Percentiles rank a stretch among this genome's conserved stretches.
These are phyloP conservation scores for Dothistroma pini DNA, from an alignment of 2,329 filamentous ascomycete genomes.

Conservation along the genomic window DNA sequence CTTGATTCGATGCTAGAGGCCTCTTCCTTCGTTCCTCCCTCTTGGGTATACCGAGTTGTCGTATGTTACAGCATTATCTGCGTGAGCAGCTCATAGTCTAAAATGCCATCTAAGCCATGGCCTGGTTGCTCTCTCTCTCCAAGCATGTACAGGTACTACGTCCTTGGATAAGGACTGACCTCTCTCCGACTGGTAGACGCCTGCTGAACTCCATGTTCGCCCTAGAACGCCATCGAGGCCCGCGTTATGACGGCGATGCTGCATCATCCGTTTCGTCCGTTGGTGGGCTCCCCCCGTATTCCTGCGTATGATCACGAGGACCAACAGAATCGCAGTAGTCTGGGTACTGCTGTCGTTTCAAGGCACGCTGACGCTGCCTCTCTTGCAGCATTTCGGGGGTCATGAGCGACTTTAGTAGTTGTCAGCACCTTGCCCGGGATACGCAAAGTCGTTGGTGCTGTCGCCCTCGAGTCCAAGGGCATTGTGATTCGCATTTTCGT, in stretches of 20 bases:
- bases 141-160: constrained; percentile 9
- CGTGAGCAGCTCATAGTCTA: constrained; percentile 10
- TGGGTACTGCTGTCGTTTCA: neutral
- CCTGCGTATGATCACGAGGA: neutral
- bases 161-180: neutral
- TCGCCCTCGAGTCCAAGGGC: constrained; percentile 45
- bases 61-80: constrained; percentile 4
- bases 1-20: neutral
- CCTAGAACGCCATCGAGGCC: neutral
- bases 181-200: neutral
- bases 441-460: constrained; percentile 38
- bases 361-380: neutral
- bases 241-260: neutral
- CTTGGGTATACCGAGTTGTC: neutral
- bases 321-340: neutral
- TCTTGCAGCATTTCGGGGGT: neutral
- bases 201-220: neutral
- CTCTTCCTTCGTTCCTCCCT: neutral
- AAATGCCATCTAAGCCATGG: constrained; percentile 1
- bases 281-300: neutral
- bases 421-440: constrained; percentile 15
- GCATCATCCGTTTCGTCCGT: neutral
- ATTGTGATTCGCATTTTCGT: constrained; percentile 40
- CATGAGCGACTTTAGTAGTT: constrained; percentile 11
- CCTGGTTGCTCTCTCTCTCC: neutral